These are phyloP conservation scores for Schizophyllum commune DNA, from an alignment of 1,284 basidiomycete species.

Conservation along the genomic window DNA sequence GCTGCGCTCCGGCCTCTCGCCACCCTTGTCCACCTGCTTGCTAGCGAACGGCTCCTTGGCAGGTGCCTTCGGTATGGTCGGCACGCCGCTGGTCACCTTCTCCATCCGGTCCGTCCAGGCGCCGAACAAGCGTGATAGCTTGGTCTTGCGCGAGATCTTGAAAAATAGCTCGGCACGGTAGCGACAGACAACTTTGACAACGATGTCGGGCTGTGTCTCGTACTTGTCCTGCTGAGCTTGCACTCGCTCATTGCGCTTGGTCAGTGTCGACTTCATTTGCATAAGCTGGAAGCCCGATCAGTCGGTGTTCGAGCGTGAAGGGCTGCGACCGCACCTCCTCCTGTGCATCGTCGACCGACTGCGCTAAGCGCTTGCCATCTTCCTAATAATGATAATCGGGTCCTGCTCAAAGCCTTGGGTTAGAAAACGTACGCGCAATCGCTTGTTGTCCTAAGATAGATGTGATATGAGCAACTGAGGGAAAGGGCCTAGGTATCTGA, in stretches of 20 bases:
- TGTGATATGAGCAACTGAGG: conserved; percentile 9
- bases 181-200: conserved; percentile 77
- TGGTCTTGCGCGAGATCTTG: conserved; percentile 82
- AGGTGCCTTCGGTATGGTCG: conserved; percentile 27
- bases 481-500: not conserved
- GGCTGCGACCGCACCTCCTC: conserved; percentile 49
- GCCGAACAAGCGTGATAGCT: conserved; percentile 68
- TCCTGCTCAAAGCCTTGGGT: not conserved
- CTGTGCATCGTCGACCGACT: conserved; percentile 74
- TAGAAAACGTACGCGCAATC: conserved; percentile 53
- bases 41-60: conserved; percentile 11
- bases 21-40: conserved; percentile 30
- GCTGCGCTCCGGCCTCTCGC: conserved; percentile 23
- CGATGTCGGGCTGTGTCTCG: conserved; percentile 73
- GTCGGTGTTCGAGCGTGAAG: conserved; percentile 6
- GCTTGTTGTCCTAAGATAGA: conserved; percentile 67
- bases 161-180: conserved; percentile 84
- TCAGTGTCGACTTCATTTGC: conserved; percentile 71
- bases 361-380: conserved; percentile 69
- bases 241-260: conserved; percentile 66
- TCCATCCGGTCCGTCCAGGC: conserved; percentile 87
- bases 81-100: conserved; percentile 22
- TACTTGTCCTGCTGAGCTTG: conserved; percentile 69
- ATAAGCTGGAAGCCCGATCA: conserved; percentile 38
- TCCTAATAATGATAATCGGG: conserved; percentile 39